phyloP scores from a whole-genome alignment of 2,329 filamentous ascomycete genomes.

The Diaporthe nobilis region DNA sequence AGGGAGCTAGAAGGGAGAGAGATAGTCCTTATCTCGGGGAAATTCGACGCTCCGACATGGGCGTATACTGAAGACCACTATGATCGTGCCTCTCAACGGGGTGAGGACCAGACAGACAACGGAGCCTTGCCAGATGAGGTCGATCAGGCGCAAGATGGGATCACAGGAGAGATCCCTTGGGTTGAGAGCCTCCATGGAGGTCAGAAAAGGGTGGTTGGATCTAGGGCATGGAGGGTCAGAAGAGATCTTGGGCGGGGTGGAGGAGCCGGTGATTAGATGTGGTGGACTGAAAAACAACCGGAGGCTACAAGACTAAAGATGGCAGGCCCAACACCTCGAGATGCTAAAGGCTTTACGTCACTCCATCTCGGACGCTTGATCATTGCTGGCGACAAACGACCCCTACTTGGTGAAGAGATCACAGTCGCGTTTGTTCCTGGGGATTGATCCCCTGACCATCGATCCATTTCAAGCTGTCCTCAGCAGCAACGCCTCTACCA shows the following conservation, averaged over 20 bases:
- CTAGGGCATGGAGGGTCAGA: slow-evolving; percentile 74
- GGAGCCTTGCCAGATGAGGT: slow-evolving; percentile 54
- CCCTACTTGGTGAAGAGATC: not conserved
- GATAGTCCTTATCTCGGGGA: slow-evolving; percentile 76
- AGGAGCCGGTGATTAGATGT: slow-evolving; percentile 20
- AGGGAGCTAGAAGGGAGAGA: slow-evolving; percentile 59
- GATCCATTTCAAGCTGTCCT: not conserved
- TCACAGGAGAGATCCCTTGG: slow-evolving; percentile 65
- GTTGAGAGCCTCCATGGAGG: slow-evolving; percentile 70
- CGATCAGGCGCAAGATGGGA: slow-evolving; percentile 48
- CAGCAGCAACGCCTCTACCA: not conserved
- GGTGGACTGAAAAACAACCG: not conserved
- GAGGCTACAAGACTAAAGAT: not conserved
- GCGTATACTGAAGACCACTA: slow-evolving; percentile 77
- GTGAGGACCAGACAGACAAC: slow-evolving; percentile 51
- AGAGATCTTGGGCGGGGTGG: slow-evolving; percentile 67
- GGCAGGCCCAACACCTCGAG: not conserved
- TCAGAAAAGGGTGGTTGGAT: slow-evolving; percentile 70
- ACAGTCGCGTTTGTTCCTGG: not conserved
- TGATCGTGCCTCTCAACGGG: slow-evolving; percentile 47
- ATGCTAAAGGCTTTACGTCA: not conserved
- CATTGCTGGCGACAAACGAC: not conserved
- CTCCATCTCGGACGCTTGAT: not conserved
- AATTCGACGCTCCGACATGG: slow-evolving; percentile 78
- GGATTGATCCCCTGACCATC: no score